Percentiles rank a stretch among this genome's conserved stretches.
phyloP scores from a whole-genome alignment of 2,329 filamentous ascomycete species.

The Penicillium freii region DNA sequence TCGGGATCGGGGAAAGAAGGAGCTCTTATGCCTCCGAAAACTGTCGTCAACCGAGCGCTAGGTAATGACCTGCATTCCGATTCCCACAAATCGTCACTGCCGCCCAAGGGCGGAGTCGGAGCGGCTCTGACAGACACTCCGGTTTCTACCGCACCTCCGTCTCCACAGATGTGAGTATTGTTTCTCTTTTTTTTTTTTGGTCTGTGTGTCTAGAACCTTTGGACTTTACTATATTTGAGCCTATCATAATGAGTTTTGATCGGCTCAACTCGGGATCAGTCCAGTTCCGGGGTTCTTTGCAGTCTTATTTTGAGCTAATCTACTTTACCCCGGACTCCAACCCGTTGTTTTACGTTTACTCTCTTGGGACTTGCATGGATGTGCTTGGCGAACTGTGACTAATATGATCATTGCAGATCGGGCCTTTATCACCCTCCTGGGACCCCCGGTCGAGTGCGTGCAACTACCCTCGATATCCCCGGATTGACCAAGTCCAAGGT shows the following conservation, averaged over 20 bases:
- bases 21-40: conserved; percentile 39
- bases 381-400: conserved; percentile 2
- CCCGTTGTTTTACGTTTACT: not conserved
- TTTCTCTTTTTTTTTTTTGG: conserved; percentile 15
- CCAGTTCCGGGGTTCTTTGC: not conserved
- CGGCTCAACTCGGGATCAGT: not conserved
- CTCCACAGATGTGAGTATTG: conserved; percentile 58
- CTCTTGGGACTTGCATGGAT: not conserved
- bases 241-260: conserved; percentile 5
- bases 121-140: conserved; percentile 62
- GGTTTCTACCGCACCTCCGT: conserved; percentile 60
- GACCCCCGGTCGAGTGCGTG: conserved; percentile 77
- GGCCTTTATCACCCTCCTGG: conserved; percentile 34
- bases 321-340: conserved; percentile 1
- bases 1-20: conserved; percentile 31
- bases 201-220: conserved; percentile 5
- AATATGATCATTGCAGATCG: conserved; percentile 18
- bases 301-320: conserved; percentile 9
- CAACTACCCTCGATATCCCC: conserved; percentile 94
- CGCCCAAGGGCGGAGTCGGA: conserved; percentile 50
- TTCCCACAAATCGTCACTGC: conserved; percentile 35
- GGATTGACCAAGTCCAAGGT: conserved; percentile 93
- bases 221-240: not conserved
- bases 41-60: conserved; percentile 44
- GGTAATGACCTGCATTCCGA: conserved; percentile 42